Percentiles rank a stretch among this genome's conserved stretches.
phyloP scores from a whole-genome alignment of 768 basidiomycete genomes.

The Pisolithus microcarpus region DNA sequence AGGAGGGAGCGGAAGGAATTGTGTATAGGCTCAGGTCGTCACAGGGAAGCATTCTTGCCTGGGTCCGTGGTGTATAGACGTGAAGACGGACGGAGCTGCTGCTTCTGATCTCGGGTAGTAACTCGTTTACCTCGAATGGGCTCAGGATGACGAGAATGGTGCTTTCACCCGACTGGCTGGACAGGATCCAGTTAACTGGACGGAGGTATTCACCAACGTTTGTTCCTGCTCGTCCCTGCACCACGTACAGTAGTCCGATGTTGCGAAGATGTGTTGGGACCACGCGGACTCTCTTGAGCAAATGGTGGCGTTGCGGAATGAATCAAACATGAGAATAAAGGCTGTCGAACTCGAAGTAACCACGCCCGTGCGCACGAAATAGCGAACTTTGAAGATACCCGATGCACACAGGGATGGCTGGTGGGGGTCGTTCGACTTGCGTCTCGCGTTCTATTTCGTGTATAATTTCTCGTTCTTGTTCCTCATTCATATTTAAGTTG shows the following conservation, averaged over 20 bases:
- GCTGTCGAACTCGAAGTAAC: slow-evolving; percentile 8
- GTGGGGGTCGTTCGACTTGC: slow-evolving; percentile 31
- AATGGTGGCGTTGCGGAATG: slow-evolving; percentile 6
- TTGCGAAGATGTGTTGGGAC: slow-evolving; percentile 10
- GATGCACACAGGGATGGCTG: slow-evolving; percentile 19
- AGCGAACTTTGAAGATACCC: slow-evolving; percentile 18
- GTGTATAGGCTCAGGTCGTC: slow-evolving; percentile 26
- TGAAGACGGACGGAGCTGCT: slow-evolving; percentile 33
- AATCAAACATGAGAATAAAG: slow-evolving; percentile 16
- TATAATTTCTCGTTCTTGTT: slow-evolving; percentile 40
- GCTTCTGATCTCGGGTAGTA: slow-evolving; percentile 31
- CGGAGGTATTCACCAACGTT: slow-evolving; percentile 28
- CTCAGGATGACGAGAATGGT: slow-evolving; percentile 33
- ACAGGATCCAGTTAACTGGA: slow-evolving; percentile 40
- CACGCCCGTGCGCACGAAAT: slow-evolving; percentile 24
- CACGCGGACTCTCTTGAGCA: slow-evolving; percentile 13
- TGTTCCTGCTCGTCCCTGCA: background rate
- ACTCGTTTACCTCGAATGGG: slow-evolving; percentile 32
- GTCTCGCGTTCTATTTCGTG: slow-evolving; percentile 36
- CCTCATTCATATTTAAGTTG: slow-evolving; percentile 31
- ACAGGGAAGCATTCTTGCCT: slow-evolving; percentile 25
- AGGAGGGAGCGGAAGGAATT: slow-evolving; percentile 14
- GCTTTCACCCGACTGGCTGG: slow-evolving; percentile 23
- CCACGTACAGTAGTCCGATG: slow-evolving; percentile 11
- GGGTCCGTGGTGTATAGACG: slow-evolving; percentile 34